Percentiles rank a stretch among this genome's conserved stretches.
phyloP scores from a whole-genome alignment of 2,329 filamentous ascomycete species.

The Ascochyta clinopodiicola region DNA sequence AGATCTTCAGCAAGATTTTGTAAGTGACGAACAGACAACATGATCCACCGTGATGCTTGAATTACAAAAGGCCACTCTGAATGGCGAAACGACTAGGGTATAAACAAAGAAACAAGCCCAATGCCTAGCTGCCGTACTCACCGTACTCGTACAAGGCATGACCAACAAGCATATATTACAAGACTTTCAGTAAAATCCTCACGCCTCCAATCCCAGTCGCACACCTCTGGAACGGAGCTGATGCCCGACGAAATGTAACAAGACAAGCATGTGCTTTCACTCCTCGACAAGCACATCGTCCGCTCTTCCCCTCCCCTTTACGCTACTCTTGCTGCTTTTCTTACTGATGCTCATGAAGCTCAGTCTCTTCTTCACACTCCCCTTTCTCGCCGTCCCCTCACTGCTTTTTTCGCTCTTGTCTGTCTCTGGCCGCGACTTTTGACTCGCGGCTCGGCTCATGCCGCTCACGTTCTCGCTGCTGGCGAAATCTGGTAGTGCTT shows the following conservation, averaged over 20 bases:
- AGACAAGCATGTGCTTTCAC: constrained; percentile 16
- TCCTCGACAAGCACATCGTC: constrained; percentile 45
- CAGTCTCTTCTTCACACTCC: constrained; percentile 75
- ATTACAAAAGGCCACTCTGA: not conserved
- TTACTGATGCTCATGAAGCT: constrained; percentile 78
- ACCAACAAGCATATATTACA: constrained; percentile 5
- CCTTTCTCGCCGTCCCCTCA: constrained; percentile 53
- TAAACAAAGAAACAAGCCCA: constrained; percentile 11
- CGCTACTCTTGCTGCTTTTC: constrained; percentile 67
- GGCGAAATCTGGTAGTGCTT: constrained; percentile 37
- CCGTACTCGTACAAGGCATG: constrained; percentile 1
- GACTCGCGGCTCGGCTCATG: constrained; percentile 21
- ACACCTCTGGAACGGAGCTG: not conserved
- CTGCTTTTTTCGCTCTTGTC: constrained; percentile 51
- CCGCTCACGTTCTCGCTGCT: constrained; percentile 15
- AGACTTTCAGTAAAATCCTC: not conserved
- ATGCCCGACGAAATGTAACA: not conserved
- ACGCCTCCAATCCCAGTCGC: not conserved
- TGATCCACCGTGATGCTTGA: not conserved
- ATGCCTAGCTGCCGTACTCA: not conserved
- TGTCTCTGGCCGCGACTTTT: constrained; percentile 35
- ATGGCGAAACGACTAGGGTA: constrained; percentile 11
- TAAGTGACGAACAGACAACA: not conserved
- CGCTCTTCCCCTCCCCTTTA: constrained; percentile 28
- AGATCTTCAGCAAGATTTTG: no score